Evolutionary conservation across 225 moss, liverwort and hornwort genomes (phyloP), one percentile per base, ranked within the genome.

Genomic region (Straminergon stramineum): DNA sequence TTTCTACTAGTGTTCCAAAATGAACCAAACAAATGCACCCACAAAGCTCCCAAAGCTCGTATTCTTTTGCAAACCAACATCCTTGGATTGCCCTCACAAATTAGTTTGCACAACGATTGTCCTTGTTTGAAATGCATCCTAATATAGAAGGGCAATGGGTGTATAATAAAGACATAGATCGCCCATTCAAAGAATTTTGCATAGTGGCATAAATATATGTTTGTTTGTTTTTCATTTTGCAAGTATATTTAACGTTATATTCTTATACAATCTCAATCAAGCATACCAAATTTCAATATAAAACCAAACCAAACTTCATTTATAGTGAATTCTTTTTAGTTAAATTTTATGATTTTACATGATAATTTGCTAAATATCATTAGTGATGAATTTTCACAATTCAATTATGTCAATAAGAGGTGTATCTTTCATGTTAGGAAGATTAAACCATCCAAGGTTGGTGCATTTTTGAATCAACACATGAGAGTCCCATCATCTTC

Each of bases 401-500:
- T 41, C 9, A 8, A 8, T 71, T 71, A 41, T 41, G 8, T 41
- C 0, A 5, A 0, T 26, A 24, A 71, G 15, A 37, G 37, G 17
- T n/a, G 9, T 7, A 68, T 68, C n/a, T n/a, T 69, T 69, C 13
- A n/a, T 7, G 4, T 7, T n/a, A 23, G 3, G 2, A 69, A 17
- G 9, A 41, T 41, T 26, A 41, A 41, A 8, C 2, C 11, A 48
- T 48, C 10, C 7, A 48, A 48, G 3, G 2, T 31, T 31, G 30
- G 20, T 75, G 20, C 7, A 75, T 11, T 31, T 51, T 51, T 19
- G 1, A 75, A 70, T 6, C 17, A 75, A 51, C 1, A 51, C 4
- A 12, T 20, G 4, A 75, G 13, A 75, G 32, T 75, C 0, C 0
- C 0, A 32, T 51, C 0, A 2, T 20, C 0, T 32, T 20, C 0